These are phyloP conservation scores for Crithidia acanthocephali DNA, from an alignment of 208 protist species.

Conservation along the genomic window DNA sequence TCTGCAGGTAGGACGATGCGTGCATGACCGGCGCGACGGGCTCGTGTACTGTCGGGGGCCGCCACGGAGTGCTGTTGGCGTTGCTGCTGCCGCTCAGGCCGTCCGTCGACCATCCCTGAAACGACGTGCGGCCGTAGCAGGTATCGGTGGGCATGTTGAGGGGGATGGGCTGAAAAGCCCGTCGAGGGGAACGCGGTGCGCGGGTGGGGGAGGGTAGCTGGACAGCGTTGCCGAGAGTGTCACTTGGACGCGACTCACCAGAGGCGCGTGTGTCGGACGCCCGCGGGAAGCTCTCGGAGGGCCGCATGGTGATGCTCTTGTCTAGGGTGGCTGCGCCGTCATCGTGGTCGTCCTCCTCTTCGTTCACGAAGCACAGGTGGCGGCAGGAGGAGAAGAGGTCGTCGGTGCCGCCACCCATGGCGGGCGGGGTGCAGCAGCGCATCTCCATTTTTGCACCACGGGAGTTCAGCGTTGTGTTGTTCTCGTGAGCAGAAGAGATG, in stretches of 20 bases:
- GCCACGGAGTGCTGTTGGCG: conserved; percentile 22
- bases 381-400: conserved; percentile 27
- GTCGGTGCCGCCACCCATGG: conserved; percentile 13
- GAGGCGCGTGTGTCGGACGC: conserved; percentile 20
- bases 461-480: too few species aligned
- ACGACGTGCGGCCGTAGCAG: conserved; percentile 26
- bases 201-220: conserved; percentile 25
- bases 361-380: conserved; percentile 32
- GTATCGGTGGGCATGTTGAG: conserved; percentile 17
- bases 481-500: too few species aligned
- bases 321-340: not conserved
- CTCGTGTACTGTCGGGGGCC: not conserved
- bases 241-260: conserved; percentile 17
- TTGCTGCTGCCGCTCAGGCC: not conserved
- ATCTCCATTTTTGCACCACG: conserved; percentile 15
- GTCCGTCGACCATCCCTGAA: conserved; percentile 18
- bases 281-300: conserved; percentile 29
- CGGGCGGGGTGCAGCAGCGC: conserved; percentile 31
- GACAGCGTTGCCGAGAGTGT: not conserved
- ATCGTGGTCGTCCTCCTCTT: conserved; percentile 20
- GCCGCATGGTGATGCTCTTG: conserved; percentile 24
- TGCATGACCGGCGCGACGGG: not conserved
- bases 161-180: conserved; percentile 34
- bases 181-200: conserved; percentile 19
- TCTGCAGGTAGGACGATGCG: conserved; percentile 24